Base-by-base conservation (phyloP, 1,139 yeast species). In the Sugiyamaella japonica region DNA sequence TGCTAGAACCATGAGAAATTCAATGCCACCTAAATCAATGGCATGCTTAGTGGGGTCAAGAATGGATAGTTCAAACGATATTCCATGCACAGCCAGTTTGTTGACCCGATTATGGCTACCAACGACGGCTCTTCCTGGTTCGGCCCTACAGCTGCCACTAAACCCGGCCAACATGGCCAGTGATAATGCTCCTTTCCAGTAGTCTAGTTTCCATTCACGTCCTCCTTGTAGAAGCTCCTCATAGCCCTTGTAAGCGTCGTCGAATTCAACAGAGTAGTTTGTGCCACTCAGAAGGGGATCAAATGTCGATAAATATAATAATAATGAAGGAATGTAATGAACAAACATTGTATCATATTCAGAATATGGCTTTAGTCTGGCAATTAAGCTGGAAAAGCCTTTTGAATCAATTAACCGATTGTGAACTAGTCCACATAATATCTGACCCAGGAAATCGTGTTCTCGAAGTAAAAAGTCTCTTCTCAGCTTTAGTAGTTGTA, bases 11-110 rank as follows among this genome's bases (percentile, higher is more conserved):
- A 91, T 74, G 38, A 91, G 70, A 64, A 85, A 84, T 68, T 93
- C 99, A 61, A 91, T 73, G 0, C 90, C 96, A 29, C 97, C 97
- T 63, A 70, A 72, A 63, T 78, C 85, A 56, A 78, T 80, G 54
- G 81, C 85, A 58, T 70, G 70, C 54, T 79, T 78, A 2, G 81
- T 76, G 3, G 78, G 73, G 8, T 72, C 66, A 7, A 75, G 70
- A 43, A 84, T 76, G 40, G 79, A 81, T 38, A 69, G 71, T 12
- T 69, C 66, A 37, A 70, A 69, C 1, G 45, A 39, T 16, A 48
- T 48, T 16, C 29, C 29, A 23, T 38, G 40, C 13, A 20, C 31
- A 28, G 44, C 41, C 38, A 48, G 10, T 9, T 31, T 28, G 23
- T 34, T 48, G 17, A 41, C 34, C 13, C 45, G 28, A 20, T 25